Percentiles rank a stretch among this genome's conserved stretches.
These are phyloP conservation scores for Neoboletus brunneissimus DNA, from an alignment of 768 basidiomycete genomes.

Conservation along the genomic window DNA sequence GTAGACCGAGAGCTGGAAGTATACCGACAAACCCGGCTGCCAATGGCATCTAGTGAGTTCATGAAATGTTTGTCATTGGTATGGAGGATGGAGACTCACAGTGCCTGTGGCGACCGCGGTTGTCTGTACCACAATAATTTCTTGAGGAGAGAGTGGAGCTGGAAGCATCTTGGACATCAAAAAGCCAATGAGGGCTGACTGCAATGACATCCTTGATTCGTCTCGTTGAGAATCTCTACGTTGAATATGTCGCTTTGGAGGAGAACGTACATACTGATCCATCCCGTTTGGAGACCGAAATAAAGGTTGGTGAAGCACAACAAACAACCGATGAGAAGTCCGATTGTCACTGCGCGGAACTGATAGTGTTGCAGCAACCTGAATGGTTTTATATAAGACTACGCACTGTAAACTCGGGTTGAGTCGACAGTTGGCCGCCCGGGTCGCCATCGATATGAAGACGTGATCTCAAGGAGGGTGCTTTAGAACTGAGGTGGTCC, in stretches of 20 bases:
- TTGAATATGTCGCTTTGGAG: neutral
- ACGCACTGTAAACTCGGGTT: slow-evolving; percentile 33
- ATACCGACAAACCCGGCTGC: slow-evolving; percentile 91
- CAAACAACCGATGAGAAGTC: slow-evolving; percentile 80
- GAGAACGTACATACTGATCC: slow-evolving; percentile 74
- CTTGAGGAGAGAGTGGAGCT: slow-evolving; percentile 78
- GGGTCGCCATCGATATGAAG: neutral
- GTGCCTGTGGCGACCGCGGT: slow-evolving; percentile 93
- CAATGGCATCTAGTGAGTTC: slow-evolving; percentile 60
- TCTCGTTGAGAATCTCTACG: neutral
- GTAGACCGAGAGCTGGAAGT: slow-evolving; percentile 80
- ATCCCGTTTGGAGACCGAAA: slow-evolving; percentile 84
- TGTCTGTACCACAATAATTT: slow-evolving; percentile 92
- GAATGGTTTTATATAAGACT: neutral
- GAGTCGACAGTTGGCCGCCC: slow-evolving; percentile 1
- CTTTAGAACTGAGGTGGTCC: neutral
- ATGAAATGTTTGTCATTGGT: neutral
- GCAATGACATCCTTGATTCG: slow-evolving; percentile 84
- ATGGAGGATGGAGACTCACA: slow-evolving; percentile 21
- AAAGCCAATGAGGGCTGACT: slow-evolving; percentile 91
- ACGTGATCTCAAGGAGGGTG: slow-evolving; percentile 3
- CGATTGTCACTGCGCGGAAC: slow-evolving; percentile 64
- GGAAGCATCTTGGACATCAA: slow-evolving; percentile 75
- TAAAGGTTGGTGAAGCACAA: slow-evolving; percentile 93
- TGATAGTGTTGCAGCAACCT: slow-evolving; percentile 6